A percentile compares a stretch with the other conserved stretches of the same genome.
phyloP scores from a whole-genome alignment of 495 filamentous ascomycete species.

The Aspergillus sclerotioniger region DNA sequence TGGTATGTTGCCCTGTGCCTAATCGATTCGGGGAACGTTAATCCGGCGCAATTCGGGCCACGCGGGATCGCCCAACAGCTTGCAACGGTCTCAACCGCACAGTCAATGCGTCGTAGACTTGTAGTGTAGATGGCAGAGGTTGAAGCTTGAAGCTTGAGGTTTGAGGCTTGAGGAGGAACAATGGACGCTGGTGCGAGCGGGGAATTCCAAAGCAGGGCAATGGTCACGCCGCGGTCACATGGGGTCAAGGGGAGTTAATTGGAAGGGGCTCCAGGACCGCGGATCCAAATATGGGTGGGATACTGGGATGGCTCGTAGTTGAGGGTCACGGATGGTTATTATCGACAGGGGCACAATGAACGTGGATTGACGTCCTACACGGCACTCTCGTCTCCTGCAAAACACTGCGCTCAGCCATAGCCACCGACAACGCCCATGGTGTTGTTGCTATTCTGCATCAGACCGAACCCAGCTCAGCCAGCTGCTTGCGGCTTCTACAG shows the following conservation, averaged over 20 bases:
- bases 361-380: background rate
- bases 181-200: background rate
- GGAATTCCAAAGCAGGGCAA: background rate
- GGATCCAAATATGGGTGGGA: background rate
- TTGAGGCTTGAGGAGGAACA: background rate
- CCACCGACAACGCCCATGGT: background rate
- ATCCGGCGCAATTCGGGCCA: conserved; percentile 17
- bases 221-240: conserved; percentile 1
- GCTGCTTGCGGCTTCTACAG: background rate
- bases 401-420: background rate
- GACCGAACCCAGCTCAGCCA: background rate
- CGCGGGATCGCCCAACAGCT: background rate
- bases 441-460: background rate
- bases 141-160: background rate
- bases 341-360: background rate
- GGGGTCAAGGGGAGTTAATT: background rate
- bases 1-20: conserved; percentile 17
- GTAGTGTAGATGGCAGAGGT: background rate
- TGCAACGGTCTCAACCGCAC: background rate
- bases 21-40: conserved; percentile 28
- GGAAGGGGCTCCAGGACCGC: background rate
- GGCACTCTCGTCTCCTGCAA: background rate
- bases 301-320: background rate
- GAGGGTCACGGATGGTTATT: background rate
- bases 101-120: background rate